Evolutionary conservation across 805 yeast genomes (phyloP).

Genomic region (Candida khao-thaluensis): DNA sequence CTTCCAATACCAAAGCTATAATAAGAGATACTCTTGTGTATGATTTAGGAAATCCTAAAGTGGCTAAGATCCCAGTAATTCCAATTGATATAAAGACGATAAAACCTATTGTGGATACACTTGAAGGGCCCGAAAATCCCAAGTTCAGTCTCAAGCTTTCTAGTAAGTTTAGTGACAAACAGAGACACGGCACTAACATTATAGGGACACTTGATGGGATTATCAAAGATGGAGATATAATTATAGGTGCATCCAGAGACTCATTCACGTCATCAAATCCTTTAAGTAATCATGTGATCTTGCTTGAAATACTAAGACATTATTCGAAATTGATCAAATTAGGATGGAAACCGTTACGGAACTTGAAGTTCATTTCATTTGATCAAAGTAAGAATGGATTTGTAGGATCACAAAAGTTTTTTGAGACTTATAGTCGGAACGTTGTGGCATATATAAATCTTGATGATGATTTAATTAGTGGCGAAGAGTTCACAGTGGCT

Average conservation of each 20-base stretch:
- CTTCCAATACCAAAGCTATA: slow-evolving; percentile 15
- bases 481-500: slow-evolving; percentile 34
- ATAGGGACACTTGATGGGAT: slow-evolving; percentile 36
- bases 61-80: slow-evolving; percentile 21
- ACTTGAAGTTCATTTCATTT: slow-evolving; percentile 41
- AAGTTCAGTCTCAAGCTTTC: slow-evolving; percentile 17
- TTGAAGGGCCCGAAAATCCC: slow-evolving; percentile 19
- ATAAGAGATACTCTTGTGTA: slow-evolving; percentile 20
- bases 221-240: slow-evolving; percentile 37
- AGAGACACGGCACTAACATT: slow-evolving; percentile 27
- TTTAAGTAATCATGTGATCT: slow-evolving; percentile 37
- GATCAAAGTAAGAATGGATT: slow-evolving; percentile 37
- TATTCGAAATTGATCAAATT: slow-evolving; percentile 27
- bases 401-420: slow-evolving; percentile 27
- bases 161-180: slow-evolving; percentile 14
- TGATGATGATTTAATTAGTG: slow-evolving; percentile 39
- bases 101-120: slow-evolving; percentile 26
- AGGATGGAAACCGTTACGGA: slow-evolving; percentile 46
- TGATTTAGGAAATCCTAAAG: slow-evolving; percentile 9
- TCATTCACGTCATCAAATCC: slow-evolving; percentile 37
- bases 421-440: slow-evolving; percentile 19
- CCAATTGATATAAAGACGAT: slow-evolving; percentile 29
- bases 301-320: slow-evolving; percentile 39
- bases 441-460: slow-evolving; percentile 37
- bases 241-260: slow-evolving; percentile 42